Base-by-base conservation (phyloP, 441 rosid genomes). In the Omphalea diandra region DNA sequence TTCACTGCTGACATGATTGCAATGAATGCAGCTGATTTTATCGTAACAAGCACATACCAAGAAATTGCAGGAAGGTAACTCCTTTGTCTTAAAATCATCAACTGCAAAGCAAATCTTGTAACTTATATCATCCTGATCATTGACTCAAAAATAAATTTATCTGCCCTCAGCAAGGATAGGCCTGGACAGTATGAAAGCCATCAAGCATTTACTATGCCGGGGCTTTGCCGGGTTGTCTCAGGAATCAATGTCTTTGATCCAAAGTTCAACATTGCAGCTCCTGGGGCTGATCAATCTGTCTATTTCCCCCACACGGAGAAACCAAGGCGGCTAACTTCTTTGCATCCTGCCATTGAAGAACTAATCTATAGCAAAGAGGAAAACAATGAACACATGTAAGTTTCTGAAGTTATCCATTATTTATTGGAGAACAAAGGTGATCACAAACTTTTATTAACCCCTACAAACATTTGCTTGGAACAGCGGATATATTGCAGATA, bases 181-280 rank as follows among this genome's bases (percentile, higher is more conserved):
- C 78, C 94, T 18, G 98, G 99, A 68, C 99, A 94, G 63, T 94
- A 94, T 50, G 98, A 94, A 79, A 89, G 96, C 72, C 97, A 94
- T 60, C 63, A 56, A 5, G 84, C 88, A 26, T 94, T 92, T 64
- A 90, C 98, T 18, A 88, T 92, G 94, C 99, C 99, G n/a, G 98
- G 98, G 65, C 85, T 94, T 63, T 89, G 81, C 72, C 86, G 96
- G 41, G 90, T 92, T 14, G 88, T 89, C 65, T 90, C 97, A 15
- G 99, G 99, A 75, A 86, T 89, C 85, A 87, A 84, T 75, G 89
- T 94, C 58, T 92, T 90, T 33, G 96, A 94, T 68, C 97, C 98
- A 0, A 94, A 94, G 81, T 94, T 94, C 83, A 92, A 94, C 79
- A 88, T 92, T 24, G 93, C 88, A 67, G 85, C 97, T 55, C 99